Percentiles rank a stretch among this genome's conserved stretches.
Evolutionary conservation across 2,329 filamentous ascomycete genomes (phyloP).

Genomic region (Daldinia sp.): DNA sequence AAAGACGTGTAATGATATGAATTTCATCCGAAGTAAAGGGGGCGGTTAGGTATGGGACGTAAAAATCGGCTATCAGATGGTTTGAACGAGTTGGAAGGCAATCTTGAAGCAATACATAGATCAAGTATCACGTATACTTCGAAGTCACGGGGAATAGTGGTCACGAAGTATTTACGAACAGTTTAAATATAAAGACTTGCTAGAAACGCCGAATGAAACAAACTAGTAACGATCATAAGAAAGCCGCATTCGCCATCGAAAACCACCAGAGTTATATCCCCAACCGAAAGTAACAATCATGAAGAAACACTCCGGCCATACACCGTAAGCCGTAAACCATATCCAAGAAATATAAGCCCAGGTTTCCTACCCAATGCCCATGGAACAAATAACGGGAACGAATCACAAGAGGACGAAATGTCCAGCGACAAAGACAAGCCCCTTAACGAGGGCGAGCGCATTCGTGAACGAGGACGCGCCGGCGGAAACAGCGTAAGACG

Average conservation of each 20-base stretch:
- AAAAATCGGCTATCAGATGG: too few species aligned
- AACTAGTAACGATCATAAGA: background rate
- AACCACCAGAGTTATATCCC: background rate
- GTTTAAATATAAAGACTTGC: background rate
- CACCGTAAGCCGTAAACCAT: slow-evolving; percentile 35
- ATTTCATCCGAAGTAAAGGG: too few species aligned
- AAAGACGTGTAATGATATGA: too few species aligned
- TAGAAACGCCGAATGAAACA: background rate
- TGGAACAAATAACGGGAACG: slow-evolving; percentile 1
- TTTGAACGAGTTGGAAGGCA: too few species aligned
- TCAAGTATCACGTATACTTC: background rate
- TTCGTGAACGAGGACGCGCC: slow-evolving; percentile 43
- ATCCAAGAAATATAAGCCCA: slow-evolving; percentile 31
- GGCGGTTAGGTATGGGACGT: too few species aligned
- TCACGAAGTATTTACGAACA: background rate
- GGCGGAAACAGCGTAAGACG: slow-evolving; percentile 34
- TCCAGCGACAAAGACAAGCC: slow-evolving; percentile 42
- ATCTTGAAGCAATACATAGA: too few species aligned
- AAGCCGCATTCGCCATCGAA: background rate
- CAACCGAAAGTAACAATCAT: background rate
- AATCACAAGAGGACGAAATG: slow-evolving; percentile 43
- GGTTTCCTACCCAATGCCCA: background rate
- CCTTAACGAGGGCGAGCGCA: slow-evolving; percentile 41
- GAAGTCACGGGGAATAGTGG: background rate
- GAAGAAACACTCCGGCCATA: slow-evolving; percentile 3